Conservation (phyloP, 352 stramenopile genomes). For the Thalassiosira ordinaria region DNA sequence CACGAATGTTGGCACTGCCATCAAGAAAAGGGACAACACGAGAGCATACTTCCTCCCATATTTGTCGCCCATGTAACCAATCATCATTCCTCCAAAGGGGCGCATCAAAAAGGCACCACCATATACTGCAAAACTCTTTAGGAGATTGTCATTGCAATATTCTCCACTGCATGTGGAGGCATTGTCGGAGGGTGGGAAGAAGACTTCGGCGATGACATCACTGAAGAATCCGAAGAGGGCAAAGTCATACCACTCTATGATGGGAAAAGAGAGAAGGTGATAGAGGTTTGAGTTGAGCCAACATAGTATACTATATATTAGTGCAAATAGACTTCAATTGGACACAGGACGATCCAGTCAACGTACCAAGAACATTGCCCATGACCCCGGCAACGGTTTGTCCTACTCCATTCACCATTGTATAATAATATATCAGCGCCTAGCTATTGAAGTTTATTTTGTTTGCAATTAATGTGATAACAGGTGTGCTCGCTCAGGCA, state of each 20-base stretch:
- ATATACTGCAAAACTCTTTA: constrained; percentile 69
- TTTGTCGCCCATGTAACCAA: constrained; percentile 68
- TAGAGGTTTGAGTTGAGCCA: no score
- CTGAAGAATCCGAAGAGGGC: constrained; percentile 76
- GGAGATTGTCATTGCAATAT: constrained; percentile 19
- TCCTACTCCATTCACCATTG: not conserved
- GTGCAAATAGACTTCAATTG: no score
- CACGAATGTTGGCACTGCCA: constrained; percentile 67
- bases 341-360: no score
- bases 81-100: constrained; percentile 55
- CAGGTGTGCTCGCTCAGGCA: no score
- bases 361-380: constrained; percentile 72
- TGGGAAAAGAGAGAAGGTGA: not conserved
- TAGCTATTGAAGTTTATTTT: no score
- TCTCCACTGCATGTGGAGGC: constrained; percentile 3
- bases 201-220: constrained; percentile 66
- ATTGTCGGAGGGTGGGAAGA: constrained; percentile 68
- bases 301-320: no score
- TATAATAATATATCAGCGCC: no score
- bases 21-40: constrained; percentile 64
- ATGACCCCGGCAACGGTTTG: constrained; percentile 61
- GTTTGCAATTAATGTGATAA: no score
- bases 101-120: constrained; percentile 73
- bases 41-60: constrained; percentile 67
- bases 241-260: constrained; percentile 70